Evolutionary conservation across 371 early-diverging fungal genomes (phyloP).

Genomic region (Mortierella sp.): DNA sequence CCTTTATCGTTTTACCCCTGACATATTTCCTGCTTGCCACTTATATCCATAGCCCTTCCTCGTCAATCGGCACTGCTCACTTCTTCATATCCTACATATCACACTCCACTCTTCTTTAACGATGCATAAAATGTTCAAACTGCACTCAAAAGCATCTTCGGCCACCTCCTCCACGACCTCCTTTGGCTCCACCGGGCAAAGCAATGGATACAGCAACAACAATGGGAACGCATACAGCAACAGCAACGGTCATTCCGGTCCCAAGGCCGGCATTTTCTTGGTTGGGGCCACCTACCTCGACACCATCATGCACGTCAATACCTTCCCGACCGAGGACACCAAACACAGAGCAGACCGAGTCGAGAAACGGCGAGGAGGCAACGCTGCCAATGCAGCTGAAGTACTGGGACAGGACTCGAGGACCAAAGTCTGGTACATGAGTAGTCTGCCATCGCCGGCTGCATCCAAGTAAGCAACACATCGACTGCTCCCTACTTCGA

Average conservation of each 20-base stretch:
- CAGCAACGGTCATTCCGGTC: background rate
- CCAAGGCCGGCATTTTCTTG: conserved; percentile 49
- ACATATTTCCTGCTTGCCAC: background rate
- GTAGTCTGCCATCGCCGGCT: conserved; percentile 62
- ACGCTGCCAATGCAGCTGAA: conserved; percentile 72
- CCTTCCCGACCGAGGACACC: conserved; percentile 72
- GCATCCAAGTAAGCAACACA: conserved; percentile 58
- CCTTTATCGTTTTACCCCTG: background rate
- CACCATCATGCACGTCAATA: conserved; percentile 63
- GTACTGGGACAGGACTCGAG: conserved; percentile 66
- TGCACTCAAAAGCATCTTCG: conserved; percentile 28
- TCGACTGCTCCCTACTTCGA: background rate
- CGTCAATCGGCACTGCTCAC: too few relatives aligned
- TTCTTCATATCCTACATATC: background rate
- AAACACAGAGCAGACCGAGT: conserved; percentile 67
- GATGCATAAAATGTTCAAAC: conserved; percentile 44
- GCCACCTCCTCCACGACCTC: conserved; percentile 33
- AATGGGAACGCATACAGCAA: background rate
- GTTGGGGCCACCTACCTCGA: conserved; percentile 69
- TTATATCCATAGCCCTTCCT: background rate
- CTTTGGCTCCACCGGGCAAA: conserved; percentile 19
- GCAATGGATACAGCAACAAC: background rate
- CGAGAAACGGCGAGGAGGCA: conserved; percentile 77
- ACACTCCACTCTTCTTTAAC: background rate
- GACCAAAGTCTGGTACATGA: conserved; percentile 63